Conservation (phyloP, 495 filamentous ascomycete genomes). For the Talaromyces proteolyticus region DNA sequence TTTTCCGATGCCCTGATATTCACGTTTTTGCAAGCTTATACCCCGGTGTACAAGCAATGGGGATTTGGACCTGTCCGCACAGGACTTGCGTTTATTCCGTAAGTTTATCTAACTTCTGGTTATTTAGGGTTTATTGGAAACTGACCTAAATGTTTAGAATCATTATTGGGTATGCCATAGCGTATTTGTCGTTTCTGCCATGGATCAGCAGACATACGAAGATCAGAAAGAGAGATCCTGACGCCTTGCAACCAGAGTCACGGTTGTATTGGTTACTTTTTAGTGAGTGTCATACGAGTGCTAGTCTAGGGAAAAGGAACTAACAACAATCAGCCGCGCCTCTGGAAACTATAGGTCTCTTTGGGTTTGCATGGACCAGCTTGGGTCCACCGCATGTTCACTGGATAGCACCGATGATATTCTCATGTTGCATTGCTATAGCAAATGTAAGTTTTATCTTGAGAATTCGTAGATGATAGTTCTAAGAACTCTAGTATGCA, state of each 20-base stretch:
- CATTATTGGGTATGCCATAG: constrained; percentile 54
- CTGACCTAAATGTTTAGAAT: constrained; percentile 32
- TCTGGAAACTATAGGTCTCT: constrained; percentile 53
- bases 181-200: constrained; percentile 54
- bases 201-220: constrained; percentile 41
- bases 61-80: constrained; percentile 45
- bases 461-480: constrained; percentile 9
- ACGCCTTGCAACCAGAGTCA: constrained; percentile 12
- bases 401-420: constrained; percentile 54
- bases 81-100: constrained; percentile 49
- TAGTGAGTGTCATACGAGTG: constrained; percentile 6
- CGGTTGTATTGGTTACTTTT: constrained; percentile 36
- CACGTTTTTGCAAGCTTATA: constrained; percentile 60
- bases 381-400: constrained; percentile 44
- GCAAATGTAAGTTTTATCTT: constrained; percentile 30
- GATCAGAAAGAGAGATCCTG: constrained; percentile 26
- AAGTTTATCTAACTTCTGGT: background rate
- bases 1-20: constrained; percentile 70
- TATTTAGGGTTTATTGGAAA: background rate
- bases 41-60: constrained; percentile 57
- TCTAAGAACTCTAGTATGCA: constrained; percentile 28
- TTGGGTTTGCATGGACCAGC: constrained; percentile 56
- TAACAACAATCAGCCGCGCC: constrained; percentile 32
- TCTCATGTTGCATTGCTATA: constrained; percentile 48
- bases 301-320: background rate